phyloP scores from a whole-genome alignment of 2,329 filamentous ascomycete genomes.

The Colletotrichum horii region DNA sequence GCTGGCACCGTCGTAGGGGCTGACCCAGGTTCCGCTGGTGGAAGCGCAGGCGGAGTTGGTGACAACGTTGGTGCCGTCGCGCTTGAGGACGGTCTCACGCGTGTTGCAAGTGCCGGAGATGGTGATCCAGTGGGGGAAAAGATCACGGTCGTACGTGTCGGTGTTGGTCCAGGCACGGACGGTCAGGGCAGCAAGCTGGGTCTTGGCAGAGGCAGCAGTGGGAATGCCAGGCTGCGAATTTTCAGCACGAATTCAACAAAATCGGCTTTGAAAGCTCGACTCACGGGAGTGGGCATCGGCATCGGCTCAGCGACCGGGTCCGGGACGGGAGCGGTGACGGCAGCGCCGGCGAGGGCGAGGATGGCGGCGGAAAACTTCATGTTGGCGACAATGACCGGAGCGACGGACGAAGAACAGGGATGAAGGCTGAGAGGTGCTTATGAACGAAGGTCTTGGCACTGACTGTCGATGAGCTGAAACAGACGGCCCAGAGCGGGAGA shows the following conservation, averaged over 20 bases:
- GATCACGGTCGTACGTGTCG: constrained; percentile 65
- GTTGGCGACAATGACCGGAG: neutral
- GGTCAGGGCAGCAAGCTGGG: constrained; percentile 62
- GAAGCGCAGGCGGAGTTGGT: constrained; percentile 65
- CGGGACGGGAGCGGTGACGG: constrained; percentile 25
- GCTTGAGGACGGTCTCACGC: constrained; percentile 72
- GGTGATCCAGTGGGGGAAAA: constrained; percentile 76
- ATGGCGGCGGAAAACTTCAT: constrained; percentile 23
- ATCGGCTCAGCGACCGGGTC: constrained; percentile 11
- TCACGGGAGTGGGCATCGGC: constrained; percentile 30
- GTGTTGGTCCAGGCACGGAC: constrained; percentile 61
- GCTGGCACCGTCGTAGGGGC: constrained; percentile 74
- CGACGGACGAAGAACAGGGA: neutral
- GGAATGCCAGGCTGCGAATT: constrained; percentile 64
- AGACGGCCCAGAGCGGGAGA: neutral
- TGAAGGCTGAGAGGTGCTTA: neutral
- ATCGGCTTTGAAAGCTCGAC: neutral
- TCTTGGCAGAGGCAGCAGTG: constrained; percentile 58
- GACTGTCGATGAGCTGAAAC: neutral
- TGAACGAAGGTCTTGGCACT: constrained; percentile 13
- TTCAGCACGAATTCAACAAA: neutral
- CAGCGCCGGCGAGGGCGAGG: constrained; percentile 24
- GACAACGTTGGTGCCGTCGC: constrained; percentile 71
- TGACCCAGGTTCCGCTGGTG: constrained; percentile 71
- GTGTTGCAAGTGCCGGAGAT: constrained; percentile 73